These are phyloP conservation scores for Aspergillus ochraceus DNA, from an alignment of 2,329 filamentous ascomycete genomes.

Conservation along the genomic window DNA sequence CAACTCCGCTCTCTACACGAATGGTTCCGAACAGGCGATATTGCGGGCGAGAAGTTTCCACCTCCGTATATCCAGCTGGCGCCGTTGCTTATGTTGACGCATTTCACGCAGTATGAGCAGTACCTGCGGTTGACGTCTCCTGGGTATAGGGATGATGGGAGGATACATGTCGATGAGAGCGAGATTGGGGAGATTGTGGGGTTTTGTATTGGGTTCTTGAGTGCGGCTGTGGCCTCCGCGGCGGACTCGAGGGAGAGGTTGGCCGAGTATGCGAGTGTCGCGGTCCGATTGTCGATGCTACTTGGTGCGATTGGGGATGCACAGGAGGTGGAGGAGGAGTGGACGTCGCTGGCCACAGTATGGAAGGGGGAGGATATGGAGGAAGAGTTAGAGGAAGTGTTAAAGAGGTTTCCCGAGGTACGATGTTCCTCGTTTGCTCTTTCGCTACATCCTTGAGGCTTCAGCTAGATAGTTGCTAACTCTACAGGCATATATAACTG, in stretches of 20 bases:
- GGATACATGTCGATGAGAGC: not conserved
- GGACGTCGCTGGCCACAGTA: conserved; percentile 15
- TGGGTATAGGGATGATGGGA: not conserved
- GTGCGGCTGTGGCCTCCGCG: conserved; percentile 13
- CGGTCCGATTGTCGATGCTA: conserved; percentile 14
- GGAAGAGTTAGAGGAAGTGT: not conserved
- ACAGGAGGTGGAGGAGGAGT: conserved; percentile 13
- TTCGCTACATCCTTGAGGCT: not conserved
- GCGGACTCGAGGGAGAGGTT: conserved; percentile 1
- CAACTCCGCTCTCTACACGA: conserved; percentile 9
- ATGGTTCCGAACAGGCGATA: conserved; percentile 13
- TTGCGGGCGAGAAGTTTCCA: conserved; percentile 12
- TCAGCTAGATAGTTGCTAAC: not conserved
- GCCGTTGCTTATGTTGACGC: conserved; percentile 19
- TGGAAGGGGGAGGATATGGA: conserved; percentile 9
- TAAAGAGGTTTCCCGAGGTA: conserved; percentile 12
- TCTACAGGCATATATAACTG: conserved; percentile 17
- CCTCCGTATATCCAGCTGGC: conserved; percentile 19
- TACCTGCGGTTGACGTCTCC: conserved; percentile 6
- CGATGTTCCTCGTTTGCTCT: not conserved
- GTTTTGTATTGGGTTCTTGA: conserved; percentile 21
- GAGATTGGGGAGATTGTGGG: conserved; percentile 15
- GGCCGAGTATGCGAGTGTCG: conserved; percentile 11
- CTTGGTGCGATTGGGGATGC: conserved; percentile 17
- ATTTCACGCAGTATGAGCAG: conserved; percentile 16